These are phyloP conservation scores for Odonthalia washingtoniensis DNA, from an alignment of 31 red algal species.

Conservation along the genomic window DNA sequence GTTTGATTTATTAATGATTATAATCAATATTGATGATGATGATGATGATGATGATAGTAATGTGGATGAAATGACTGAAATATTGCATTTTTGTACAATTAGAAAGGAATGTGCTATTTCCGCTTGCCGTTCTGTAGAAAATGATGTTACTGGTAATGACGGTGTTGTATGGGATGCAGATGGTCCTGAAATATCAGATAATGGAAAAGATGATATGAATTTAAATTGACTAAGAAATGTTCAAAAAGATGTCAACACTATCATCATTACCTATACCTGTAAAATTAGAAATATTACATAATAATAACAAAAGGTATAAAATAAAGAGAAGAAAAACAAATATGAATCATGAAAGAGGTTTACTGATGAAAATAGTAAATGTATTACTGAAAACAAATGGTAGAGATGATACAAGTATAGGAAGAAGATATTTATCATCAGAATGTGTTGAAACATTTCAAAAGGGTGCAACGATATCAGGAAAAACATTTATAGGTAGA, in stretches of 20 bases:
- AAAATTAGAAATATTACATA: too few species aligned
- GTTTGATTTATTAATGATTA: not conserved
- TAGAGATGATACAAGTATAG: slow-evolving; percentile 32
- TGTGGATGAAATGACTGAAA: not conserved
- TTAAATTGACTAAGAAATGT: too few species aligned
- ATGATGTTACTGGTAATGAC: too few species aligned
- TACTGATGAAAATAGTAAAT: slow-evolving; percentile 39
- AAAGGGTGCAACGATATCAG: slow-evolving; percentile 36
- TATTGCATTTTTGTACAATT: not conserved
- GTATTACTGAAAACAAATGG: slow-evolving; percentile 53
- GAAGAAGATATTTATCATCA: slow-evolving; percentile 50
- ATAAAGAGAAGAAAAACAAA: too few species aligned
- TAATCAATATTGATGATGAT: not conserved
- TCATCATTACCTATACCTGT: too few species aligned
- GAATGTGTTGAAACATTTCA: slow-evolving; percentile 67
- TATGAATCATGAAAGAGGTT: slow-evolving; percentile 24
- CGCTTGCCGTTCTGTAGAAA: too few species aligned
- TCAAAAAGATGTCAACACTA: too few species aligned
- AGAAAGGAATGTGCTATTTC: too few species aligned
- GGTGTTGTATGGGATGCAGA: too few species aligned
- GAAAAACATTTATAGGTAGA: slow-evolving; percentile 59
- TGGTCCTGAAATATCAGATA: too few species aligned
- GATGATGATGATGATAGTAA: not conserved
- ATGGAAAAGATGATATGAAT: too few species aligned
- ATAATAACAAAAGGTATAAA: too few species aligned